Percentiles rank a stretch among this genome's conserved stretches.
Conservation (phyloP, 176 grass and related monocot species). For the Ananas comosus region DNA sequence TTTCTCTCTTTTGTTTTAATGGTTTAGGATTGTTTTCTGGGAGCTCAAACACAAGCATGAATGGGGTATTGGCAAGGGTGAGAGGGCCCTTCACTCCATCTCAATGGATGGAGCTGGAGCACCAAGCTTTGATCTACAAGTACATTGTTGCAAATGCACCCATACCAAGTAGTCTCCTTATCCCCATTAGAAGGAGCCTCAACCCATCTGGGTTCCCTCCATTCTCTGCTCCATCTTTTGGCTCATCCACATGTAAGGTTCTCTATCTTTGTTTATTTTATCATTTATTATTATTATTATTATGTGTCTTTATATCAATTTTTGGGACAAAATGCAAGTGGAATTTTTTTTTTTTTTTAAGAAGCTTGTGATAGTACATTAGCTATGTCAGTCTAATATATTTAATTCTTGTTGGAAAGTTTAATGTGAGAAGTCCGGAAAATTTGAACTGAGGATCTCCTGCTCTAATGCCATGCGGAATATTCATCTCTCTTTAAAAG, state of each 20-base stretch:
- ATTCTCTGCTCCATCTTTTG: conserved; percentile 10
- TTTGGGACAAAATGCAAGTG: too few species aligned
- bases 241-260: conserved; percentile 5
- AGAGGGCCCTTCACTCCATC: conserved; percentile 89
- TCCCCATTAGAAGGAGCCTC: conserved; percentile 57
- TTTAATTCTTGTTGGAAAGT: too few species aligned
- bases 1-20: neutral
- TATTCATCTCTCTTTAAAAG: too few species aligned
- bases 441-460: too few species aligned
- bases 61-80: conserved; percentile 48
- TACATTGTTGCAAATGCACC: conserved; percentile 69
- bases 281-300: neutral
- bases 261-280: neutral
- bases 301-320: neutral
- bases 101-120: conserved; percentile 97
- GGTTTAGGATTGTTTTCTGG: conserved; percentile 44
- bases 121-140: conserved; percentile 93
- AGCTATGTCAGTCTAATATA: too few species aligned
- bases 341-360: too few species aligned
- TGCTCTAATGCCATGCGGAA: too few species aligned
- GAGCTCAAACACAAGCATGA: conserved; percentile 32
- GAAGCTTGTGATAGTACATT: too few species aligned
- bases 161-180: conserved; percentile 70
- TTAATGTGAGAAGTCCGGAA: too few species aligned
- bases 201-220: conserved; percentile 34